Base-by-base conservation (phyloP, 2,329 filamentous ascomycete species). In the Alternaria sp. region DNA sequence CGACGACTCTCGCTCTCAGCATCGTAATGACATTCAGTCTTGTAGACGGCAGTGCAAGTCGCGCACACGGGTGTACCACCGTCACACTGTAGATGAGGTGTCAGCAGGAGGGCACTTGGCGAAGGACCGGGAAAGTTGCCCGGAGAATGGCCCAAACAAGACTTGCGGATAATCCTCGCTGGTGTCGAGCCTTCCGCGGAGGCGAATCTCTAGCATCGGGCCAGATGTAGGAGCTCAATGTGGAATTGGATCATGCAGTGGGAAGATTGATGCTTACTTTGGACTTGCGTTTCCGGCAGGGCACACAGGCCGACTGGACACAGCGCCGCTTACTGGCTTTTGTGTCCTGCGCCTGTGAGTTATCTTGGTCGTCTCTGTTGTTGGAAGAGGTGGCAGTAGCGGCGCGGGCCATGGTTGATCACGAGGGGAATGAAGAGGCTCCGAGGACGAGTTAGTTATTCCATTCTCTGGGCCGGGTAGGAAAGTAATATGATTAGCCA, bases 21-120 rank as follows among this genome's bases (percentile, higher is more conserved):
- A 67, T 86, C 84, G 73, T 86, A 86, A 65, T 68, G 74, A 73
- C 85, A 86, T 45, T 83, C 78, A 11, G 83, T 85, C 56, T 81
- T 78, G 72, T 86, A 86, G 10, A 86, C 83, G 19, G 83, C 82
- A 9, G 77, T 80, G 67, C 85, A 86, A 11, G 84, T 85, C 21
- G 83, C 83, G 73, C 85, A 86, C 7, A 81, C 73, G 32, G 84
- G 84, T 12, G 79, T 74, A 30, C 78, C 76, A 36, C 84, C 84
- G 73, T 86, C 84, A 70, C 85, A 86, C 83, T 86, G 66, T 45
- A 26, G 51, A 25, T n/a, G 40, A 26, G 28, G 19, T 46, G 69
- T 73, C 54, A 72, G 69, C 67, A 63, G 55, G 44, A 44, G 45
- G 50, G 32, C 30, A 47, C 21, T 17, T 45, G 25, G 28, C 23